Conservation (phyloP, 1,284 basidiomycete species). For the Trichosporon sp. region DNA sequence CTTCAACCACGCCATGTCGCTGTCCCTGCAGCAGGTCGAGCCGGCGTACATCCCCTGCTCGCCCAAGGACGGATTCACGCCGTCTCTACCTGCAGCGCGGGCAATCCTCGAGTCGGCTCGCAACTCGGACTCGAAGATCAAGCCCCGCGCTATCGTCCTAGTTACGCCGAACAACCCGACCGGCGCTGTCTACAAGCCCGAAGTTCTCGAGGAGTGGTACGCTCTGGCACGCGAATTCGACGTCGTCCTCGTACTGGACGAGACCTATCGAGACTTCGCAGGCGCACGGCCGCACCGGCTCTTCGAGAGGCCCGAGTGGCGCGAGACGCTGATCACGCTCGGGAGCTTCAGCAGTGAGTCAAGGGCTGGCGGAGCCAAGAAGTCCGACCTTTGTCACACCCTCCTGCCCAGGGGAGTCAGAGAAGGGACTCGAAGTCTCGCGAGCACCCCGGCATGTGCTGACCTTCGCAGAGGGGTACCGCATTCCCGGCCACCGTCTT, state of each 20-base stretch:
- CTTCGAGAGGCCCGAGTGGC: slow-evolving; percentile 55
- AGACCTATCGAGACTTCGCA: slow-evolving; percentile 83
- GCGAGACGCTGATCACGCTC: slow-evolving; percentile 61
- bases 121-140: slow-evolving; percentile 14
- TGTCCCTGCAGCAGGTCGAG: slow-evolving; percentile 62
- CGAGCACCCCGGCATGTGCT: no score
- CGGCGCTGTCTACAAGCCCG: slow-evolving; percentile 64
- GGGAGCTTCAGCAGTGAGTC: slow-evolving; percentile 60
- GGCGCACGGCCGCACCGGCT: slow-evolving; percentile 43
- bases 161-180: slow-evolving; percentile 61
- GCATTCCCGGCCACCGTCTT: slow-evolving; percentile 76
- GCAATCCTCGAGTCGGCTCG: slow-evolving; percentile 17
- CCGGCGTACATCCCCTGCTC: slow-evolving; percentile 60
- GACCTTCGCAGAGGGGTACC: slow-evolving; percentile 62
- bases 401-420: no score
- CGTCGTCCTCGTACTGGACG: slow-evolving; percentile 76
- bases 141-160: slow-evolving; percentile 62
- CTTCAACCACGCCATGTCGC: slow-evolving; percentile 75
- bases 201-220: slow-evolving; percentile 61
- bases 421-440: no score
- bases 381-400: no score
- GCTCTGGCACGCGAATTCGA: slow-evolving; percentile 56
- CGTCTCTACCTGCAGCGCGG: slow-evolving; percentile 47
- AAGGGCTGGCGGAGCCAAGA: no score
- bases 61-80: slow-evolving; percentile 58